A percentile compares a stretch with the other conserved stretches of the same genome.
These are phyloP conservation scores for Talaromyces thailandensis DNA, from an alignment of 495 filamentous ascomycete genomes.

Conservation along the genomic window DNA sequence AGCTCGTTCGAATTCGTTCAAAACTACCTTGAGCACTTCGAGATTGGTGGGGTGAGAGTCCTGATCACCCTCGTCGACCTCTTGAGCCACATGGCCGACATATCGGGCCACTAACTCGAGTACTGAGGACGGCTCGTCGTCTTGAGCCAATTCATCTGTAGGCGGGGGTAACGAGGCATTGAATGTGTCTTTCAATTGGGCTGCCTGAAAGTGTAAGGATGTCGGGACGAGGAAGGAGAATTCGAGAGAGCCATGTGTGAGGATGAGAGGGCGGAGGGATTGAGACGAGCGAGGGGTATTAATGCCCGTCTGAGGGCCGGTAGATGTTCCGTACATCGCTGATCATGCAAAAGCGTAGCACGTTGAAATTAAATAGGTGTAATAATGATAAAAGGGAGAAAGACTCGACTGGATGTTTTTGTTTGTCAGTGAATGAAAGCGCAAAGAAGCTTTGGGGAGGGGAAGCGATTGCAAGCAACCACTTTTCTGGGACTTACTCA, in stretches of 20 bases:
- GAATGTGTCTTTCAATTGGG: slow-evolving; percentile 83
- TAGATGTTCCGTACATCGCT: slow-evolving; percentile 76
- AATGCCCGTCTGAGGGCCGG: slow-evolving; percentile 85
- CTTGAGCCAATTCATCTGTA: slow-evolving; percentile 93
- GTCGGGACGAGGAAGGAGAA: slow-evolving; percentile 92
- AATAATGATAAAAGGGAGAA: slow-evolving; percentile 10
- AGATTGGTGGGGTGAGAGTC: slow-evolving; percentile 73
- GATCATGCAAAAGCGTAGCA: background rate
- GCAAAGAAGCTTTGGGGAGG: background rate
- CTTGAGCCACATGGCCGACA: slow-evolving; percentile 74
- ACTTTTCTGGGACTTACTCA: slow-evolving; percentile 7
- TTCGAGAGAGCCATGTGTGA: slow-evolving; percentile 90
- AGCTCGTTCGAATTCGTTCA: slow-evolving; percentile 92
- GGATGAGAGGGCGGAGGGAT: slow-evolving; percentile 78
- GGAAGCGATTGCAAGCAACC: background rate
- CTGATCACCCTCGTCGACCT: slow-evolving; percentile 87
- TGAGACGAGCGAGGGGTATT: slow-evolving; percentile 86
- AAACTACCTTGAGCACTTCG: slow-evolving; percentile 77
- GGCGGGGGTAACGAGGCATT: slow-evolving; percentile 72
- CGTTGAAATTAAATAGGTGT: background rate
- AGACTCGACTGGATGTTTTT: background rate
- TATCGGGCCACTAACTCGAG: slow-evolving; percentile 87
- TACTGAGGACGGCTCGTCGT: slow-evolving; percentile 93
- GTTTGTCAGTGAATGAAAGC: background rate
- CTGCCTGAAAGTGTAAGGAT: slow-evolving; percentile 88